Evolutionary conservation across 139 green algal genomes (phyloP).

Genomic region (Raphidocelis subcapitata): DNA sequence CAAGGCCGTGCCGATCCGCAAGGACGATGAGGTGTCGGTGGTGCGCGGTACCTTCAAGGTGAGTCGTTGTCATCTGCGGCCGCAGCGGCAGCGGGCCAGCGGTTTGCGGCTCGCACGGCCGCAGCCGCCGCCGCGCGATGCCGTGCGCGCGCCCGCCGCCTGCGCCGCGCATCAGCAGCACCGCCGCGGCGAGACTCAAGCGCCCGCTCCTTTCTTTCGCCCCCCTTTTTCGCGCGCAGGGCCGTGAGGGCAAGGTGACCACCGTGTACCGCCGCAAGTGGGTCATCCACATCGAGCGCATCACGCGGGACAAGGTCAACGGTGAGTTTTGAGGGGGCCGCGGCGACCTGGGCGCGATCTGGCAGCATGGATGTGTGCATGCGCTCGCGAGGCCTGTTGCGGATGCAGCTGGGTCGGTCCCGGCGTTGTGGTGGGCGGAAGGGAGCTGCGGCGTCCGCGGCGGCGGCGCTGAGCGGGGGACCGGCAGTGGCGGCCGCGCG

Average conservation of each 20-base stretch:
- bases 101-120: no score
- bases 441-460: neutral
- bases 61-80: neutral
- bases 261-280: slow-evolving; percentile 99
- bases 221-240: slow-evolving; percentile 39
- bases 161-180: neutral
- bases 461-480: neutral
- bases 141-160: neutral
- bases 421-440: neutral
- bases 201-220: neutral
- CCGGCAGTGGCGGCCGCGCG: no score
- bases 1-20: slow-evolving; percentile 91
- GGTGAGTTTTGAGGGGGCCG: slow-evolving; percentile 57
- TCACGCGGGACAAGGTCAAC: slow-evolving; percentile 99
- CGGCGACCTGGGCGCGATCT: no score
- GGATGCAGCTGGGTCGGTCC: neutral
- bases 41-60: slow-evolving; percentile 96
- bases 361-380: no score
- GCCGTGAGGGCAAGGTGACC: slow-evolving; percentile 95
- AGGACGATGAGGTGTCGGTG: slow-evolving; percentile 98
- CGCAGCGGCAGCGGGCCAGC: neutral
- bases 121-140: neutral
- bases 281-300: slow-evolving; percentile 99
- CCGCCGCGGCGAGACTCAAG: neutral
- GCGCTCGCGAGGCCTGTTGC: no score